Conservation (phyloP, 2,329 filamentous ascomycete genomes). For the Blumeria graminis region DNA sequence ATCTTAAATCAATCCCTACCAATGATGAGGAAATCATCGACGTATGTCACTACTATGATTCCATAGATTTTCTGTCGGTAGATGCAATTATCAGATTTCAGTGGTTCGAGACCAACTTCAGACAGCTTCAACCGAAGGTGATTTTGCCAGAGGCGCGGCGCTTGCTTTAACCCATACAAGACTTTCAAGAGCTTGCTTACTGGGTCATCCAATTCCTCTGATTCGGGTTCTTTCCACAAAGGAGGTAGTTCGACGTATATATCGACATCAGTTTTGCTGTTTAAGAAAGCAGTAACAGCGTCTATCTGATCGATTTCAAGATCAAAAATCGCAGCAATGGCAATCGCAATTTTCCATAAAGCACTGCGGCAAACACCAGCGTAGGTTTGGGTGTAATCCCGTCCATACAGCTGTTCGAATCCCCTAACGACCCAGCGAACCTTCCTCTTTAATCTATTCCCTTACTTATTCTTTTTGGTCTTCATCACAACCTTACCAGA, state of each 20-base stretch:
- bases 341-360: neutral
- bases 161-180: slow-evolving; percentile 1
- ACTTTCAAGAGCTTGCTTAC: slow-evolving; percentile 1
- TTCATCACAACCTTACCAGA: too few species aligned
- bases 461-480: too few species aligned
- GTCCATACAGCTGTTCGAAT: too few species aligned
- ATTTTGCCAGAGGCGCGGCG: neutral
- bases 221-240: neutral
- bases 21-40: neutral
- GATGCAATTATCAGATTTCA: neutral
- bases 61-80: neutral
- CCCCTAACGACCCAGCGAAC: too few species aligned
- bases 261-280: neutral
- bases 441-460: too few species aligned
- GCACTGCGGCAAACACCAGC: neutral
- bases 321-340: neutral
- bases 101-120: neutral
- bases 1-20: neutral
- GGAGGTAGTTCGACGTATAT: neutral
- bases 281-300: neutral
- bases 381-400: too few species aligned
- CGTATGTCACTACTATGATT: neutral
- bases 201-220: neutral
- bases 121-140: neutral
- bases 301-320: slow-evolving; percentile 1